Conservation (phyloP, 345 rosid species). For the Acer campestre region DNA sequence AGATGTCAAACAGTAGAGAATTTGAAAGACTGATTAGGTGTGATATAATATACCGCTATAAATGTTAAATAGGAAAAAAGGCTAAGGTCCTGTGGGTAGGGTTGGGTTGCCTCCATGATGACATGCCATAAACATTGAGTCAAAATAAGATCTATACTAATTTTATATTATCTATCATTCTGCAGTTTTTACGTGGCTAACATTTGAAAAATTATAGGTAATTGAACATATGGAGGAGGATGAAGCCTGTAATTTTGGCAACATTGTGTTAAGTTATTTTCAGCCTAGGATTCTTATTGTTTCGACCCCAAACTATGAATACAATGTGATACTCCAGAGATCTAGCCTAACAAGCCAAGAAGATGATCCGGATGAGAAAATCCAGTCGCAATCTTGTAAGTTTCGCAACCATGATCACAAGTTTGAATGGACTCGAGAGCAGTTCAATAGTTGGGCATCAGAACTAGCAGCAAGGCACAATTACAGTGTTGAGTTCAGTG, state of each 20-base stretch:
- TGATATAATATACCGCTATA: too few relatives aligned
- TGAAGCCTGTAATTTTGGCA: constrained; percentile 69
- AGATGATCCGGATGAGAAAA: constrained; percentile 54
- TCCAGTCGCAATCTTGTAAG: constrained; percentile 45
- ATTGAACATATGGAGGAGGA: constrained; percentile 99
- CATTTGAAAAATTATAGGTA: constrained; percentile 46
- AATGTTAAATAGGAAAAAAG: neutral
- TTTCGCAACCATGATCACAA: constrained; percentile 97
- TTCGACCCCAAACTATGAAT: constrained; percentile 95
- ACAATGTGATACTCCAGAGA: constrained; percentile 76
- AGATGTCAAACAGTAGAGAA: neutral
- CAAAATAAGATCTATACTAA: neutral
- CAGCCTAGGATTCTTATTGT: constrained; percentile 68
- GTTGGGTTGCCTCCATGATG: too few relatives aligned
- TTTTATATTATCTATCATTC: neutral
- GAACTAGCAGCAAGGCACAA: constrained; percentile 55
- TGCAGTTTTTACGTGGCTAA: neutral
- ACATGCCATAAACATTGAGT: too few relatives aligned
- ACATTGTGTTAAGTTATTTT: constrained; percentile 58
- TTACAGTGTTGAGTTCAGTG: constrained; percentile 79
- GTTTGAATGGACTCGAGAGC: constrained; percentile 96
- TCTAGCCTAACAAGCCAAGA: constrained; percentile 49
- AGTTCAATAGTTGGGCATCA: constrained; percentile 74
- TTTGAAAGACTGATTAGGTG: too few relatives aligned
- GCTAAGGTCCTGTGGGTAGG: neutral